Conservation (phyloP, 495 filamentous ascomycete genomes). For the Xylaria cubensis region DNA sequence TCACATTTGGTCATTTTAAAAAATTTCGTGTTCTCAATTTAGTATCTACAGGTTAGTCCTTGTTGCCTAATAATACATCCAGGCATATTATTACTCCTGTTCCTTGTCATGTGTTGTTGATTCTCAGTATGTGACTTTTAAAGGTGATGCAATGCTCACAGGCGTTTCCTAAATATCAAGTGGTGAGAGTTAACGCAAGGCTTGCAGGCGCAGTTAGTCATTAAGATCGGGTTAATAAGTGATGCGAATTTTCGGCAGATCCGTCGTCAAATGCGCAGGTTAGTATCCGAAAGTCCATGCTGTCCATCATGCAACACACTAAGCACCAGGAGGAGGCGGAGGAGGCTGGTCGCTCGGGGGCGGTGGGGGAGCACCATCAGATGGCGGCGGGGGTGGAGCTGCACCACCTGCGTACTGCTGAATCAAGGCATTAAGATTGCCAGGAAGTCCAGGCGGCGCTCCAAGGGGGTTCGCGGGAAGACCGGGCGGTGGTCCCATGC, state of each 20-base stretch:
- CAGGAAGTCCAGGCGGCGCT: constrained; percentile 68
- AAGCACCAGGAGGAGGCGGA: constrained; percentile 69
- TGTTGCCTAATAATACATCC: constrained; percentile 28
- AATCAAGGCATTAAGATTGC: constrained; percentile 67
- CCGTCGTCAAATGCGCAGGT: constrained; percentile 19
- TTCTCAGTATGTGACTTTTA: background rate
- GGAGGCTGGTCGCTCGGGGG: constrained; percentile 79
- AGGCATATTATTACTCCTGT: constrained; percentile 1
- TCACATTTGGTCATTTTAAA: background rate
- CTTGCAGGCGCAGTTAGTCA: constrained; percentile 26
- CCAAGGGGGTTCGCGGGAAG: constrained; percentile 63
- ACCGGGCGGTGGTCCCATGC: constrained; percentile 59
- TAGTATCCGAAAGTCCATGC: constrained; percentile 33
- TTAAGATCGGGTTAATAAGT: constrained; percentile 31
- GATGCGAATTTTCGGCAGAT: constrained; percentile 4
- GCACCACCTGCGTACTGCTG: constrained; percentile 67
- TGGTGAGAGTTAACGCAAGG: background rate
- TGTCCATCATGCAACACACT: constrained; percentile 34
- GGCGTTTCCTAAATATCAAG: constrained; percentile 15
- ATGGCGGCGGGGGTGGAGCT: constrained; percentile 59
- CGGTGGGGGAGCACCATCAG: constrained; percentile 71
- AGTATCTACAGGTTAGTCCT: constrained; percentile 40
- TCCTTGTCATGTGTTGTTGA: background rate
- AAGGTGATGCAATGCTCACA: constrained; percentile 2
- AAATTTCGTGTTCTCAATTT: constrained; percentile 11